Percentiles rank a stretch among this genome's conserved stretches.
Conservation (phyloP, 139 green algal genomes). For the Tetradesmus obliquus region DNA sequence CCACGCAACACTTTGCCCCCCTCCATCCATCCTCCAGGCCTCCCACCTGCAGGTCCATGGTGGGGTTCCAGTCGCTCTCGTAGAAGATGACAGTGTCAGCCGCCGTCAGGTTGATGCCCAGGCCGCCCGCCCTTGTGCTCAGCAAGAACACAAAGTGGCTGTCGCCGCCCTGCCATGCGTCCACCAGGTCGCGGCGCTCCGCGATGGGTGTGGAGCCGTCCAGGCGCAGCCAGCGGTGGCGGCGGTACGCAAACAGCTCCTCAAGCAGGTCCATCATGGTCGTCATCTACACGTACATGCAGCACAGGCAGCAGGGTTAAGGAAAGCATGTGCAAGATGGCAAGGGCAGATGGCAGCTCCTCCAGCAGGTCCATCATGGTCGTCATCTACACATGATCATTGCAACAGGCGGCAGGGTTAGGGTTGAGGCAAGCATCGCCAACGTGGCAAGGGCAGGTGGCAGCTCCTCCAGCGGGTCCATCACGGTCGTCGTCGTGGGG, state of each 20-base stretch:
- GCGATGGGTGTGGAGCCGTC: slow-evolving; percentile 73
- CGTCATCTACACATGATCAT: slow-evolving; percentile 67
- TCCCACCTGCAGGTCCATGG: slow-evolving; percentile 74
- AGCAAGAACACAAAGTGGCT: slow-evolving; percentile 79
- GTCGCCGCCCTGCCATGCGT: slow-evolving; percentile 54
- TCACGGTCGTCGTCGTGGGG: slow-evolving; percentile 54
- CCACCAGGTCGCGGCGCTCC: slow-evolving; percentile 62
- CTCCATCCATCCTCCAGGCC: slow-evolving; percentile 55
- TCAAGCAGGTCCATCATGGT: slow-evolving; percentile 79
- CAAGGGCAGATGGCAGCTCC: not conserved
- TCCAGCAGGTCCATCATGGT: slow-evolving; percentile 73
- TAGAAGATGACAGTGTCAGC: slow-evolving; percentile 71
- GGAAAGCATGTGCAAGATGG: not conserved
- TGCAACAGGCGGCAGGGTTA: not conserved
- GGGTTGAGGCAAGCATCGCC: not conserved
- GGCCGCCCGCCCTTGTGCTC: slow-evolving; percentile 77
- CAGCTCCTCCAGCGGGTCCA: slow-evolving; percentile 66
- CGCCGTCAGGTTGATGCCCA: slow-evolving; percentile 70
- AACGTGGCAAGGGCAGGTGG: not conserved
- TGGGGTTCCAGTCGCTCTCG: slow-evolving; percentile 78
- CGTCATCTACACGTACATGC: slow-evolving; percentile 71
- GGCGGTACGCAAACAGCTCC: slow-evolving; percentile 33
- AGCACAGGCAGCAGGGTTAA: not conserved
- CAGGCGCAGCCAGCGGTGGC: slow-evolving; percentile 69
- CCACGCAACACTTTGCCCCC: not conserved